phyloP scores from a whole-genome alignment of 2,329 filamentous ascomycete species.

The Penicillium sp. region DNA sequence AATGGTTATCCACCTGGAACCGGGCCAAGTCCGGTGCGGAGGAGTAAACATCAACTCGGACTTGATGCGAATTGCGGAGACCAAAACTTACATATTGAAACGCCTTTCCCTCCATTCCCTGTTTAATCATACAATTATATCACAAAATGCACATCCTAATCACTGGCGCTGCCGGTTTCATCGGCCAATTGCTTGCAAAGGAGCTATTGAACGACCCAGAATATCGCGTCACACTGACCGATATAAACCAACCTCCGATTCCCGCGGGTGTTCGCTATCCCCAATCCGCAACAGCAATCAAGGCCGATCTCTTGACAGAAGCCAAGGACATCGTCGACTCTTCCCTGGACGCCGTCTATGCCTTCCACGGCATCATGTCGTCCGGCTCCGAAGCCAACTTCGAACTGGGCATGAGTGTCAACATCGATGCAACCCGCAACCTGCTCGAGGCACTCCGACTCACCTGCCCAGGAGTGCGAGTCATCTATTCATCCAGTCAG shows the following conservation, averaged over 20 bases:
- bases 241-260: conserved; percentile 54
- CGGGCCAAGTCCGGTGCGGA: conserved; percentile 35
- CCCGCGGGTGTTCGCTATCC: conserved; percentile 50
- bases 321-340: conserved; percentile 39
- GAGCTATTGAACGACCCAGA: conserved; percentile 53
- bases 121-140: background rate
- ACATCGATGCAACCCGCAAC: conserved; percentile 58
- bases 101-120: background rate
- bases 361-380: conserved; percentile 68
- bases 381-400: conserved; percentile 62
- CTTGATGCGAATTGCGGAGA: conserved; percentile 39
- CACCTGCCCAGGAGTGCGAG: conserved; percentile 53
- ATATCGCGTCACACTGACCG: conserved; percentile 55
- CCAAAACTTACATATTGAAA: conserved; percentile 7
- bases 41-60: conserved; percentile 28
- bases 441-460: conserved; percentile 54
- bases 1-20: conserved; percentile 10
- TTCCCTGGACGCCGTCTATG: conserved; percentile 55
- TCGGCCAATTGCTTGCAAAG: conserved; percentile 60
- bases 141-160: conserved; percentile 55
- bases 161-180: conserved; percentile 63
- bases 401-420: conserved; percentile 58
- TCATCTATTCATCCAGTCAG: conserved; percentile 62
- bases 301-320: conserved; percentile 53
- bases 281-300: conserved; percentile 51